Evolutionary conservation across 805 yeast genomes (phyloP).

Genomic region (Kluyveromyces lactis): DNA sequence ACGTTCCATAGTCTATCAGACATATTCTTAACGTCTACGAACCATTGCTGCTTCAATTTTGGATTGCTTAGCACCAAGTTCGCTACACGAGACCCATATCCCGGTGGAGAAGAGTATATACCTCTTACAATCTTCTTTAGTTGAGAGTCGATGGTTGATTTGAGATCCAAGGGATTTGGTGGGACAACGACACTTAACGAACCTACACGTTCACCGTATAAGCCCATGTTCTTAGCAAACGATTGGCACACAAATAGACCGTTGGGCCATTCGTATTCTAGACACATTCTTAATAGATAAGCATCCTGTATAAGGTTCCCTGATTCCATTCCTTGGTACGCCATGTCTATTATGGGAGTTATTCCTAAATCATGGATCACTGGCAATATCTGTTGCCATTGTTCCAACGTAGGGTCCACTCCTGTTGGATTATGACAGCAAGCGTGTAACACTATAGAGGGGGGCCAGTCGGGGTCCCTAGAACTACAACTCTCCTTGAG

Average conservation of each 20-base stretch:
- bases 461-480: constrained; percentile 31
- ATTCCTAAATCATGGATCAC: constrained; percentile 49
- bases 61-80: constrained; percentile 60
- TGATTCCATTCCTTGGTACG: constrained; percentile 91
- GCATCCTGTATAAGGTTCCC: constrained; percentile 76
- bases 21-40: constrained; percentile 68
- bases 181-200: constrained; percentile 56
- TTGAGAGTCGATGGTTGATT: constrained; percentile 59
- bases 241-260: constrained; percentile 72
- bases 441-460: constrained; percentile 68
- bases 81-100: constrained; percentile 87
- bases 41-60: constrained; percentile 65
- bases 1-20: constrained; percentile 69
- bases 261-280: constrained; percentile 31
- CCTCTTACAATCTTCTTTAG: constrained; percentile 79
- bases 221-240: constrained; percentile 91
- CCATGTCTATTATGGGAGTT: constrained; percentile 84
- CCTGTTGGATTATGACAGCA: constrained; percentile 98
- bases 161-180: constrained; percentile 43
- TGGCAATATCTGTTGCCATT: constrained; percentile 71
- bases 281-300: constrained; percentile 37
- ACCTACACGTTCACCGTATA: constrained; percentile 93
- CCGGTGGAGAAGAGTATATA: constrained; percentile 88
- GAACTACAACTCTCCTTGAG: constrained; percentile 48
- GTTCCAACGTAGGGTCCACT: constrained; percentile 73